These are phyloP conservation scores for Umbelopsis sp. DNA, from an alignment of 192 early-diverging fungal genomes.

Conservation along the genomic window DNA sequence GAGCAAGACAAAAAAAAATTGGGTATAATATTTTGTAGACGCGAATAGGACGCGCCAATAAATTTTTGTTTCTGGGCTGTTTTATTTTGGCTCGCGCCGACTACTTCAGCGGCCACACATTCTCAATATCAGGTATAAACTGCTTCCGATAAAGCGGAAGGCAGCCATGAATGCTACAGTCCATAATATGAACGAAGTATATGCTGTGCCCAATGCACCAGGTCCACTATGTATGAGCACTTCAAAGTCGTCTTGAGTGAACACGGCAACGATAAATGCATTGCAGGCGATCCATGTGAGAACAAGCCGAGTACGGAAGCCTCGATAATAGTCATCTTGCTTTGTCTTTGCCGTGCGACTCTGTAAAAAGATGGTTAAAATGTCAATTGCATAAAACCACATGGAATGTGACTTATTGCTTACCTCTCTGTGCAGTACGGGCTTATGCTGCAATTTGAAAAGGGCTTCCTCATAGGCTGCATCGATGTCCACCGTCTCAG, in stretches of 20 bases:
- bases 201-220: constrained; percentile 46
- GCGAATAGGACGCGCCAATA: not conserved
- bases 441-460: constrained; percentile 29
- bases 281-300: constrained; percentile 78
- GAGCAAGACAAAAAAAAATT: not conserved
- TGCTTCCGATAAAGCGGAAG: constrained; percentile 80
- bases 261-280: constrained; percentile 59
- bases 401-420: not conserved
- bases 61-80: no score
- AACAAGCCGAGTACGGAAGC: constrained; percentile 74
- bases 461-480: constrained; percentile 50
- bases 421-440: constrained; percentile 40
- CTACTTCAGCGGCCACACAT: not conserved
- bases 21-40: not conserved
- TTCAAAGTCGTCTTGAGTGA: constrained; percentile 51
- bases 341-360: constrained; percentile 50
- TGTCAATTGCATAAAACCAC: not conserved
- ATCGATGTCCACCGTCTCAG: constrained; percentile 51
- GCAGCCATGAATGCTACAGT: constrained; percentile 72
- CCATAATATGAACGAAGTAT: constrained; percentile 88
- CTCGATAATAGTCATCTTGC: constrained; percentile 74
- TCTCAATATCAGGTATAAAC: constrained; percentile 65
- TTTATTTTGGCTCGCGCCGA: no score
- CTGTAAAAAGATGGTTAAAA: constrained; percentile 10
- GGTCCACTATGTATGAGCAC: constrained; percentile 17